phyloP scores from a whole-genome alignment of 345 rosid species.

The Diplotaxis tenuifolia region DNA sequence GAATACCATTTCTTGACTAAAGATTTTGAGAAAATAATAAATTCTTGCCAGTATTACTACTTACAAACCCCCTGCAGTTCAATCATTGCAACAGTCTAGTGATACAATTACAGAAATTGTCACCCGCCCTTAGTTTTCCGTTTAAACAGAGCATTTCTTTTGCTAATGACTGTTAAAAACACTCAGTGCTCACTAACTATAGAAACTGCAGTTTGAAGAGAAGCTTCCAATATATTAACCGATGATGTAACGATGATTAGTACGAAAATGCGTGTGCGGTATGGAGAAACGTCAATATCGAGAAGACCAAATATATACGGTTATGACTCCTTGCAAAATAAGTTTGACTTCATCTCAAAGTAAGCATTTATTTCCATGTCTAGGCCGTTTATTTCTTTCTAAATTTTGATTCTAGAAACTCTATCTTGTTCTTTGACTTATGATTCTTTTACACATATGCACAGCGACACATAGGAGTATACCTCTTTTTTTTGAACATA shows the following conservation, averaged over 20 bases:
- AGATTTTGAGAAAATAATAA: not conserved
- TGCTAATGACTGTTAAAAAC: not conserved
- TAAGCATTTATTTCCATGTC: slow-evolving; percentile 26
- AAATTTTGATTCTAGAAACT: slow-evolving; percentile 33
- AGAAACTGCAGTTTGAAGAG: slow-evolving; percentile 1
- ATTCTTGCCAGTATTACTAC: not conserved
- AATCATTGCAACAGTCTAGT: not conserved
- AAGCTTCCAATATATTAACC: slow-evolving; percentile 9
- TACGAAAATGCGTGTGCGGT: slow-evolving; percentile 23
- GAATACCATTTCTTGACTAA: not conserved
- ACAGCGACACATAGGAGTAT: not conserved
- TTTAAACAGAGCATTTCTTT: not conserved
- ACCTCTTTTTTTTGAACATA: too few relatives aligned
- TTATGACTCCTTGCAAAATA: slow-evolving; percentile 26
- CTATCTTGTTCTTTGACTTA: slow-evolving; percentile 36
- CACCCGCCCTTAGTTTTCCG: not conserved
- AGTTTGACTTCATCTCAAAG: slow-evolving; percentile 32
- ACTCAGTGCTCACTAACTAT: not conserved
- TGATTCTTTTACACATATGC: not conserved
- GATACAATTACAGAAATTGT: not conserved
- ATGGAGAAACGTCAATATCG: slow-evolving; percentile 30
- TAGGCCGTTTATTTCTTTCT: slow-evolving; percentile 11
- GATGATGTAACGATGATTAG: not conserved
- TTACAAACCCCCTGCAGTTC: not conserved
- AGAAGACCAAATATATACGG: slow-evolving; percentile 15